phyloP scores from a whole-genome alignment of 768 basidiomycete genomes.

The Leucocoprinus birnbaumii region DNA sequence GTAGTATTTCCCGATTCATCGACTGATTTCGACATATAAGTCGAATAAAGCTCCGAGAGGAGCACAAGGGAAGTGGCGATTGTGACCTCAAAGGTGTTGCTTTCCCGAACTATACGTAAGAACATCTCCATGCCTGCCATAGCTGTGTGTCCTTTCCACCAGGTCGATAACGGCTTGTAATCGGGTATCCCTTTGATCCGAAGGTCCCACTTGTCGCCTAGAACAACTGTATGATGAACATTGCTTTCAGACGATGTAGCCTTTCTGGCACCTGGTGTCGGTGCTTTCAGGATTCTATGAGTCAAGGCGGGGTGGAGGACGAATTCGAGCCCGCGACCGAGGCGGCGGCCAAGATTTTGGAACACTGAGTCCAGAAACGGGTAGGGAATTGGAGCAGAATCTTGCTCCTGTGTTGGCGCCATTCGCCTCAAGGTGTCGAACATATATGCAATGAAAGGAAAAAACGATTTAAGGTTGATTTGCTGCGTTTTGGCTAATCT shows the following conservation, averaged over 20 bases:
- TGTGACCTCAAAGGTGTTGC: background rate
- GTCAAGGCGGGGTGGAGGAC: constrained; percentile 11
- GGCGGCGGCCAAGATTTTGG: background rate
- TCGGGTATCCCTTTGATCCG: background rate
- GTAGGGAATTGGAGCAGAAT: background rate
- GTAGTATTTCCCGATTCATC: background rate
- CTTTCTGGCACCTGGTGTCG: constrained; percentile 7
- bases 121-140: background rate
- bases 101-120: constrained; percentile 1
- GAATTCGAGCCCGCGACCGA: background rate
- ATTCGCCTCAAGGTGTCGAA: constrained; percentile 2
- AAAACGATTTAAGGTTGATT: constrained; percentile 13
- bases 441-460: constrained; percentile 14
- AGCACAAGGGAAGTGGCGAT: background rate
- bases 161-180: background rate
- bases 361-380: background rate
- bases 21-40: background rate
- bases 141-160: constrained; percentile 1
- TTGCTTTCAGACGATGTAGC: background rate
- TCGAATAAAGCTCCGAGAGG: constrained; percentile 6
- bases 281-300: constrained; percentile 13
- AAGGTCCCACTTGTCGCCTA: background rate
- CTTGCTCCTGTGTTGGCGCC: background rate
- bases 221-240: constrained; percentile 1
- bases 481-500: constrained; percentile 14